These are phyloP conservation scores for Spergularia azorica DNA, from an alignment of 179 eudicot species.

Conservation along the genomic window DNA sequence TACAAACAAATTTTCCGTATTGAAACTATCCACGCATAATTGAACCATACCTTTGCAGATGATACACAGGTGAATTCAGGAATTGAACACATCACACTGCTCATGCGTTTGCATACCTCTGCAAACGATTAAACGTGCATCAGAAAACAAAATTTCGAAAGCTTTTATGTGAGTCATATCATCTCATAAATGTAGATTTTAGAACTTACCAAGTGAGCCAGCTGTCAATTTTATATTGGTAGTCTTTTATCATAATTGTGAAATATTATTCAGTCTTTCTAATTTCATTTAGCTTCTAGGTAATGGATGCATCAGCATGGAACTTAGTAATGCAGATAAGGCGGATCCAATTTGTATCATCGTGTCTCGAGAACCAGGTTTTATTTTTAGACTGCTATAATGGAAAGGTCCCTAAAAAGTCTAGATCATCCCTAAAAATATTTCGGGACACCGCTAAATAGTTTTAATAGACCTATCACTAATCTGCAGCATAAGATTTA, in stretches of 20 bases:
- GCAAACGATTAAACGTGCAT: conserved; percentile 27
- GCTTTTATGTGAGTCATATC: neutral
- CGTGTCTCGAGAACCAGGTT: too few relatives aligned
- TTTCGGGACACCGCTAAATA: too few relatives aligned
- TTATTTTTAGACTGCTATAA: too few relatives aligned
- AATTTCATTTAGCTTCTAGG: neutral
- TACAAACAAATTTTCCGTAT: conserved; percentile 3
- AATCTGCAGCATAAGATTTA: too few relatives aligned
- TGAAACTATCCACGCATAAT: conserved; percentile 17
- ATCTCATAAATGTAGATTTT: neutral
- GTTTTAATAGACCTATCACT: too few relatives aligned
- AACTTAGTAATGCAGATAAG: too few relatives aligned
- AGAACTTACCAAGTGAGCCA: conserved; percentile 3
- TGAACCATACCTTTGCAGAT: conserved; percentile 72
- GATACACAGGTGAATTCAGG: conserved; percentile 96
- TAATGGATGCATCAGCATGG: too few relatives aligned
- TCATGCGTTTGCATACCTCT: conserved; percentile 86
- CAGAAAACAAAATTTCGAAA: conserved; percentile 1
- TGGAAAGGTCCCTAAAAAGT: too few relatives aligned
- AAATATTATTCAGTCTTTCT: neutral
- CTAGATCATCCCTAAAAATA: too few relatives aligned
- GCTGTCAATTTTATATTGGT: neutral
- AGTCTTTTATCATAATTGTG: neutral
- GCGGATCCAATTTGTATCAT: too few relatives aligned
- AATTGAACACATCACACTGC: conserved; percentile 70